Conservation (phyloP, 106 monocot genomes). For the Acorus calamus region DNA sequence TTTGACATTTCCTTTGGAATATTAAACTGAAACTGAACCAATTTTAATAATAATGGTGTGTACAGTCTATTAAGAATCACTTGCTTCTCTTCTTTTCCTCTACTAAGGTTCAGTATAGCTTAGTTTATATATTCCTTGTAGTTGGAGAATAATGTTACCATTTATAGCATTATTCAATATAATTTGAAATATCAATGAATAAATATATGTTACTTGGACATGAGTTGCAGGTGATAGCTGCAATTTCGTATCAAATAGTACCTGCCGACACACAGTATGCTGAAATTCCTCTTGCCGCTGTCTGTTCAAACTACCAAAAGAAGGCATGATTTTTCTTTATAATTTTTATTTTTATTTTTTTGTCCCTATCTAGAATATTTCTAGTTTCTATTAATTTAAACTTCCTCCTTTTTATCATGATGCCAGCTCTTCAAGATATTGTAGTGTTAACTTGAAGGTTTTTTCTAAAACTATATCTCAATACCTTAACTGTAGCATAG, state of each 20-base stretch:
- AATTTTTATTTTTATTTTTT: neutral
- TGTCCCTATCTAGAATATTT: neutral
- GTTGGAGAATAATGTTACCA: neutral
- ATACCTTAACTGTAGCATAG: no score
- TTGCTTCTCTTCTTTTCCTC: no score
- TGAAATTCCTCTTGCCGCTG: conserved; percentile 84
- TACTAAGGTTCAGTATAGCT: neutral
- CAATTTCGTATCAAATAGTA: conserved; percentile 71
- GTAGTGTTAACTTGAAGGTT: no score
- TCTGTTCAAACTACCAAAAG: conserved; percentile 38
- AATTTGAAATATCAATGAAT: neutral
- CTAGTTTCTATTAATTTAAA: neutral
- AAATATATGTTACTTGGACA: neutral
- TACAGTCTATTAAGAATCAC: no score
- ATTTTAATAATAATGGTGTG: no score
- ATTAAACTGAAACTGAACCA: no score
- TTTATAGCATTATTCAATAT: neutral
- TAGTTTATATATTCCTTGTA: neutral
- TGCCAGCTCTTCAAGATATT: no score
- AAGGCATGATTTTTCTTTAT: conserved; percentile 24
- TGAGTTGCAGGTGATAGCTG: conserved; percentile 59
- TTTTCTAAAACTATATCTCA: no score
- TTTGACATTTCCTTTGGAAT: no score
- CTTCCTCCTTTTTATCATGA: no score
- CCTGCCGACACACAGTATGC: conserved; percentile 54